Conservation (phyloP, 2,329 filamentous ascomycete genomes). For the Cladosporium colombiae region DNA sequence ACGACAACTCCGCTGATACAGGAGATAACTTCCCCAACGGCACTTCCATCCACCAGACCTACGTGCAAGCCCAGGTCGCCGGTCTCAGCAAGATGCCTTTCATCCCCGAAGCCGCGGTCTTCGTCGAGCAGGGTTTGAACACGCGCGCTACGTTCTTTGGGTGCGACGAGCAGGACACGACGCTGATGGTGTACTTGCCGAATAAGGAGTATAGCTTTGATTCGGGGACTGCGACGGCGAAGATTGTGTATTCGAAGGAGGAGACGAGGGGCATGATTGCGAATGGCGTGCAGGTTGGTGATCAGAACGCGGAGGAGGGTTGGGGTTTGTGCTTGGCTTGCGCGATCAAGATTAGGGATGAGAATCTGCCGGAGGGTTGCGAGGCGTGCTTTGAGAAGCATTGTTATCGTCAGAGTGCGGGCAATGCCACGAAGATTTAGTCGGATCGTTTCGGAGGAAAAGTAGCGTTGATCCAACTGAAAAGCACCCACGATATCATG, state of each 20-base stretch:
- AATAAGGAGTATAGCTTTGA: constrained; percentile 44
- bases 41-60: constrained; percentile 59
- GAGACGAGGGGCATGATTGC: constrained; percentile 43
- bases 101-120: constrained; percentile 58
- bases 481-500: neutral
- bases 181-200: constrained; percentile 48
- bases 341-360: constrained; percentile 42
- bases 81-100: constrained; percentile 60
- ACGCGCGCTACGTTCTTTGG: constrained; percentile 64
- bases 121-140: constrained; percentile 61
- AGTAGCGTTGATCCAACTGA: neutral
- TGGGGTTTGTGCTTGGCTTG: constrained; percentile 48
- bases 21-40: constrained; percentile 61
- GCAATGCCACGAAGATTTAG: neutral
- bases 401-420: constrained; percentile 33
- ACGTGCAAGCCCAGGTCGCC: constrained; percentile 53
- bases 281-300: constrained; percentile 44
- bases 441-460: neutral
- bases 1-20: constrained; percentile 66
- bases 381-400: constrained; percentile 45
- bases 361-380: constrained; percentile 38
- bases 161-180: constrained; percentile 48
- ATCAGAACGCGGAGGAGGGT: constrained; percentile 38
- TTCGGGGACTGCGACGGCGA: constrained; percentile 36
- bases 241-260: constrained; percentile 40